phyloP scores from a whole-genome alignment of 345 rosid species.

The Pistacia integerrima region DNA sequence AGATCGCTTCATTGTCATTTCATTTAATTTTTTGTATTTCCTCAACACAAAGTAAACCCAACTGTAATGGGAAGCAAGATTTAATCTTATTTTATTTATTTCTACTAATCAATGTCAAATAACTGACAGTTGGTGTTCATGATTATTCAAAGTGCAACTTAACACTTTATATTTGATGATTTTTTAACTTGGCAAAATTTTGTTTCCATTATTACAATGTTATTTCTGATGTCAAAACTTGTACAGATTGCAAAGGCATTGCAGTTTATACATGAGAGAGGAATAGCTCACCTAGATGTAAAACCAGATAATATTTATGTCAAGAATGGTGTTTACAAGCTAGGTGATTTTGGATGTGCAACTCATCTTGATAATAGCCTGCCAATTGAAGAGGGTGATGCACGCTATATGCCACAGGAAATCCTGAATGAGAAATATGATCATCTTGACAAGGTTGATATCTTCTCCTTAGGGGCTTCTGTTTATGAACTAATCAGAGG shows the following conservation, averaged over 20 bases:
- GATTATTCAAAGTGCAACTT: background rate
- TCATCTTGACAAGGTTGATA: slow-evolving; percentile 89
- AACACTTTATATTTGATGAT: background rate
- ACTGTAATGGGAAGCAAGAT: background rate
- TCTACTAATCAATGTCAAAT: background rate
- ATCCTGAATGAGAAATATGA: slow-evolving; percentile 83
- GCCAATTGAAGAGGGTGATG: slow-evolving; percentile 97
- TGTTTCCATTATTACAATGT: background rate
- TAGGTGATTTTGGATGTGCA: slow-evolving; percentile 98
- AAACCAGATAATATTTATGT: slow-evolving; percentile 97
- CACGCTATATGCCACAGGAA: slow-evolving; percentile 99
- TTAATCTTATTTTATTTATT: background rate
- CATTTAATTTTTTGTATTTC: background rate
- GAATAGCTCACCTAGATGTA: slow-evolving; percentile 93
- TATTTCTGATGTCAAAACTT: slow-evolving; percentile 18
- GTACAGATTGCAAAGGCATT: slow-evolving; percentile 87
- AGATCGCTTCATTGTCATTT: background rate
- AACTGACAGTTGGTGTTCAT: background rate
- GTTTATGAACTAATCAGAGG: slow-evolving; percentile 83
- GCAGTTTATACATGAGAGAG: slow-evolving; percentile 70
- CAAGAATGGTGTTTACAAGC: slow-evolving; percentile 75
- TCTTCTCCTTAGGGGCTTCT: slow-evolving; percentile 85
- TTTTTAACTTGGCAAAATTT: background rate
- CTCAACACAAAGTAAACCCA: background rate
- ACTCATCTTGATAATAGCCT: slow-evolving; percentile 79